Evolutionary conservation across 768 basidiomycete genomes (phyloP).

Genomic region (Lactifluus subvellereus): DNA sequence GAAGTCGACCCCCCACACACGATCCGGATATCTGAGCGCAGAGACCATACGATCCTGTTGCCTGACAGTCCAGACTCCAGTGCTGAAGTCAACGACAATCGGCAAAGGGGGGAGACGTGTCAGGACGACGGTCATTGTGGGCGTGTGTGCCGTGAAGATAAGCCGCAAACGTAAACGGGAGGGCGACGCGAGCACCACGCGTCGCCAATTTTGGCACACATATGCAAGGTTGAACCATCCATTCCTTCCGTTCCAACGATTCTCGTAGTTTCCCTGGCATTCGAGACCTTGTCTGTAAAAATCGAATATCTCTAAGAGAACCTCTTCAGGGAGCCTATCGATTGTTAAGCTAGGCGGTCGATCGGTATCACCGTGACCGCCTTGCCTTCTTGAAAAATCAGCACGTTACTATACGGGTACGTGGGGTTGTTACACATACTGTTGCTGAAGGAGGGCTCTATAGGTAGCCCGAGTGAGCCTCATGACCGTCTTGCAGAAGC

Average conservation of each 20-base stretch:
- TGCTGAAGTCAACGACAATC: not conserved
- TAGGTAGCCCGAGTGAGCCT: no score
- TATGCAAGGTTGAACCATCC: not conserved
- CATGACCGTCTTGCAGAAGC: no score
- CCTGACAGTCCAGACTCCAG: not conserved
- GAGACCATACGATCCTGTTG: not conserved
- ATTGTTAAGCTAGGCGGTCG: constrained; percentile 15
- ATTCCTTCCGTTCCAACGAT: not conserved
- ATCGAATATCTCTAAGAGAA: constrained; percentile 1
- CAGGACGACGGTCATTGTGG: not conserved
- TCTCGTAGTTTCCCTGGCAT: not conserved
- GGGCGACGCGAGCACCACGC: not conserved
- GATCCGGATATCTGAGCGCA: not conserved
- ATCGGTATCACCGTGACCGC: not conserved
- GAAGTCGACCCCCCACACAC: not conserved
- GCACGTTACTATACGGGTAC: no score
- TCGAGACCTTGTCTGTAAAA: not conserved
- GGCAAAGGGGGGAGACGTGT: not conserved
- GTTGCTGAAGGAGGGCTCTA: no score
- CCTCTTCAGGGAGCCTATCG: not conserved
- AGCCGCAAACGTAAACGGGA: not conserved
- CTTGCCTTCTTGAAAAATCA: no score
- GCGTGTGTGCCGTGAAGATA: not conserved
- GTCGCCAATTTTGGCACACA: not conserved
- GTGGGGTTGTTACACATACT: no score